Percentiles rank a stretch among this genome's conserved stretches.
Conservation (phyloP, 2,329 filamentous ascomycete species). For the Diaporthe helianthi region DNA sequence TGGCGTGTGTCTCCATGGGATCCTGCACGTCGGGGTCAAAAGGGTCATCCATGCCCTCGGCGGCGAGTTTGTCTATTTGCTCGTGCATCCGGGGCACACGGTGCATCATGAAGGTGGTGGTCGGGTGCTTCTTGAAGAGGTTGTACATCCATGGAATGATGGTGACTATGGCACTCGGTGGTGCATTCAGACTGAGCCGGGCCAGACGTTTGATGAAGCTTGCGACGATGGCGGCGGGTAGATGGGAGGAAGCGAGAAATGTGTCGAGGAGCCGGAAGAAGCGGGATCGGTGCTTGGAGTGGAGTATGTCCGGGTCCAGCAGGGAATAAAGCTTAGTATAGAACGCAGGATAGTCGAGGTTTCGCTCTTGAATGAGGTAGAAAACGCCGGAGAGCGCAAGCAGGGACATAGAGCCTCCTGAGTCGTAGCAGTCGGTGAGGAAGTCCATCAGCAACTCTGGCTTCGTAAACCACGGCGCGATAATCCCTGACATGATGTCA, state of each 20-base stretch:
- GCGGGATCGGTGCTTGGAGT: constrained; percentile 91
- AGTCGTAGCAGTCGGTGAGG: constrained; percentile 89
- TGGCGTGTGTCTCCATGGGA: constrained; percentile 83
- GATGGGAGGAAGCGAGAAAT: constrained; percentile 89
- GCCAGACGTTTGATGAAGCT: constrained; percentile 96
- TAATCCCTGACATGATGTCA: constrained; percentile 74
- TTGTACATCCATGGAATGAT: constrained; percentile 97
- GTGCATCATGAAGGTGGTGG: constrained; percentile 96
- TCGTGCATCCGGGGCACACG: constrained; percentile 69
- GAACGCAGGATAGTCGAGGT: constrained; percentile 95
- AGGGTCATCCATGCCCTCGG: constrained; percentile 70
- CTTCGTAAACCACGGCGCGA: constrained; percentile 88
- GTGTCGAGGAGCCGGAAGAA: constrained; percentile 93
- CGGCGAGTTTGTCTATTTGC: constrained; percentile 64
- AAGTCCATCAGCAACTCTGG: constrained; percentile 95
- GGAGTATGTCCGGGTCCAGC: constrained; percentile 82
- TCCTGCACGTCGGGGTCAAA: constrained; percentile 80
- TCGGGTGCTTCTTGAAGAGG: constrained; percentile 85
- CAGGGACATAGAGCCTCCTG: constrained; percentile 84
- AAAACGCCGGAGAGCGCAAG: constrained; percentile 92
- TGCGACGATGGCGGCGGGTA: constrained; percentile 88
- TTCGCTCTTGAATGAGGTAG: constrained; percentile 90
- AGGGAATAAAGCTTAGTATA: constrained; percentile 94
- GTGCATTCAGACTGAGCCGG: constrained; percentile 83
- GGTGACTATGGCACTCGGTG: constrained; percentile 86